Evolutionary conservation across 2,329 filamentous ascomycete genomes (phyloP).

Genomic region (Colletotrichum ledebouriae): DNA sequence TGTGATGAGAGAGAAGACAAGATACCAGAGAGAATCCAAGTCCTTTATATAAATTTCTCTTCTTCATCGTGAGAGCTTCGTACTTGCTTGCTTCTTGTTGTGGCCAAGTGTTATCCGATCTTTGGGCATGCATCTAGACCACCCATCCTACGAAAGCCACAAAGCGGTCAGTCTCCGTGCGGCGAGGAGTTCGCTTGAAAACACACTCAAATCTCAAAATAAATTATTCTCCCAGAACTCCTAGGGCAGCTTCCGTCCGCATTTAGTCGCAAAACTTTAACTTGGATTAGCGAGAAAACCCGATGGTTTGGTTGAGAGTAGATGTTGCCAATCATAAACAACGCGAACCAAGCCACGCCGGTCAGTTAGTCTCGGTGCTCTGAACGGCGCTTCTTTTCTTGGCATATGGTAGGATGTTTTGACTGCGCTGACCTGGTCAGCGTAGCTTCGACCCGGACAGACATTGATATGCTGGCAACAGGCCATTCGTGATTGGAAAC

Average conservation of each 20-base stretch:
- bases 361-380: neutral
- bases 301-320: neutral
- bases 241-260: no score
- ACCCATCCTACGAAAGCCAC: no score
- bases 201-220: no score
- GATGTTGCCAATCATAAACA: neutral
- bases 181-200: no score
- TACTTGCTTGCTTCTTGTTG: neutral
- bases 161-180: no score
- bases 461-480: no score
- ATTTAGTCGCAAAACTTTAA: neutral
- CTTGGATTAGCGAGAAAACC: conserved; percentile 1
- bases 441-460: no score
- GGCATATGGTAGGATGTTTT: neutral
- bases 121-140: no score
- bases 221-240: no score
- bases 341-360: neutral
- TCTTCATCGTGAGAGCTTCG: neutral
- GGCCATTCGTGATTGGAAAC: no score
- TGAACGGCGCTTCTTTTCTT: neutral
- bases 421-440: neutral
- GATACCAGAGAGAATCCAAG: neutral
- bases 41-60: conserved; percentile 17
- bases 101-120: no score
- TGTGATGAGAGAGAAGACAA: conserved; percentile 4